Percentiles rank a stretch among this genome's conserved stretches.
Evolutionary conservation across 2,329 filamentous ascomycete species (phyloP).

Genomic region (Periconia sp.): DNA sequence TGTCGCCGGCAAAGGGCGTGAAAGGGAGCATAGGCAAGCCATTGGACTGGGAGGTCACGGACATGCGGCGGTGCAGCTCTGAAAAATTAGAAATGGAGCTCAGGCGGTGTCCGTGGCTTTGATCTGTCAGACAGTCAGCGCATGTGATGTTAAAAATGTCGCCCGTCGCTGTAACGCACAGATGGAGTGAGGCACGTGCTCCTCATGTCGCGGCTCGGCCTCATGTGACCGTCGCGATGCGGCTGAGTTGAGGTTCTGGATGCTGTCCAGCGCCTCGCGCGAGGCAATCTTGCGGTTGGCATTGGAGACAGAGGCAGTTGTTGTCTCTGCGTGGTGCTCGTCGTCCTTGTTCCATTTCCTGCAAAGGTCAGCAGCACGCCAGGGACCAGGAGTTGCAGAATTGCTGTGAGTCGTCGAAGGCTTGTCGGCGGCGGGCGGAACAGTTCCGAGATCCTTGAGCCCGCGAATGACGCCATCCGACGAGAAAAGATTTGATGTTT

Average conservation of each 20-base stretch:
- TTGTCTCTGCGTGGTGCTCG: constrained; percentile 34
- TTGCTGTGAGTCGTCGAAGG: constrained; percentile 20
- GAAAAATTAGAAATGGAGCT: constrained; percentile 45
- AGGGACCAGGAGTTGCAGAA: no score
- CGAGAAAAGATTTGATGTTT: no score
- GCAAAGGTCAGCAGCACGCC: constrained; percentile 26
- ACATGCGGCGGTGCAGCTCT: constrained; percentile 54
- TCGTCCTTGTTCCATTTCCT: constrained; percentile 54
- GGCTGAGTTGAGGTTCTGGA: constrained; percentile 36
- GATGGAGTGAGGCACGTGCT: constrained; percentile 68
- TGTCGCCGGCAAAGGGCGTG: constrained; percentile 39
- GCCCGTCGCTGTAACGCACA: constrained; percentile 55
- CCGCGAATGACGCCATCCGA: constrained; percentile 31
- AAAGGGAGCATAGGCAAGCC: constrained; percentile 43
- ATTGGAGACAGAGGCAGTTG: constrained; percentile 23
- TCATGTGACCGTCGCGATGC: constrained; percentile 49
- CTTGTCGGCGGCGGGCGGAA: constrained; percentile 25
- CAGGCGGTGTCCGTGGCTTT: constrained; percentile 53
- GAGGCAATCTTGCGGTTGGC: constrained; percentile 47
- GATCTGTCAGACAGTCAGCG: constrained; percentile 48
- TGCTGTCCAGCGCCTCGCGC: constrained; percentile 44
- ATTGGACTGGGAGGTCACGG: constrained; percentile 46
- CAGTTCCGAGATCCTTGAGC: constrained; percentile 18
- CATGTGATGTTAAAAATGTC: constrained; percentile 13
- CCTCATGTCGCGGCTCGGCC: constrained; percentile 56